Conservation (phyloP, 1,139 yeast genomes). For the Saccharomyces hybrid region DNA sequence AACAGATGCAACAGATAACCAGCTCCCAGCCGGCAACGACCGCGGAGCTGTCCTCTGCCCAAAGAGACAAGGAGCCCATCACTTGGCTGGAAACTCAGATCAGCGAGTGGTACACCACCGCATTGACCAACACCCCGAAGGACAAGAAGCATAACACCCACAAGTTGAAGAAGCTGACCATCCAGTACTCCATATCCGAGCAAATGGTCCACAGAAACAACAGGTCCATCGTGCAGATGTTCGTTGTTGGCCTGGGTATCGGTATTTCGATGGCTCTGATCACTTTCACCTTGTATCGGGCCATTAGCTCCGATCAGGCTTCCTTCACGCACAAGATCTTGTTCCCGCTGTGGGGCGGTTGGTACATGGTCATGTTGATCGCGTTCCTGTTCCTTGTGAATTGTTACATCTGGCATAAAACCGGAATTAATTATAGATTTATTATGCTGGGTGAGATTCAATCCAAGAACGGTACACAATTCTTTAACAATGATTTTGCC, state of each 20-base stretch:
- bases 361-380: slow-evolving; percentile 55
- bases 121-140: slow-evolving; percentile 38
- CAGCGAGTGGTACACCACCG: slow-evolving; percentile 64
- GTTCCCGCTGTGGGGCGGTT: slow-evolving; percentile 90
- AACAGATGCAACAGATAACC: slow-evolving; percentile 18
- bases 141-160: slow-evolving; percentile 27
- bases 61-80: slow-evolving; percentile 23
- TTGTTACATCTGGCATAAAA: slow-evolving; percentile 63
- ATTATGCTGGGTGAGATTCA: slow-evolving; percentile 73
- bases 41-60: not conserved
- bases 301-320: slow-evolving; percentile 26
- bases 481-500: slow-evolving; percentile 32
- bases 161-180: slow-evolving; percentile 26
- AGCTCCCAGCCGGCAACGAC: slow-evolving; percentile 2
- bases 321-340: slow-evolving; percentile 43
- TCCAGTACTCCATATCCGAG: slow-evolving; percentile 29
- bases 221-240: slow-evolving; percentile 35
- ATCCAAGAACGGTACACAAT: slow-evolving; percentile 45
- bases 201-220: slow-evolving; percentile 30
- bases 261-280: slow-evolving; percentile 62
- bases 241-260: slow-evolving; percentile 52
- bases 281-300: slow-evolving; percentile 31
- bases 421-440: slow-evolving; percentile 79
- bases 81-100: slow-evolving; percentile 53
- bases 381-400: slow-evolving; percentile 58